Evolutionary conservation across 306 rosid genomes (phyloP), one percentile per base, ranked within the genome.

Genomic region (Mimosa pudica): DNA sequence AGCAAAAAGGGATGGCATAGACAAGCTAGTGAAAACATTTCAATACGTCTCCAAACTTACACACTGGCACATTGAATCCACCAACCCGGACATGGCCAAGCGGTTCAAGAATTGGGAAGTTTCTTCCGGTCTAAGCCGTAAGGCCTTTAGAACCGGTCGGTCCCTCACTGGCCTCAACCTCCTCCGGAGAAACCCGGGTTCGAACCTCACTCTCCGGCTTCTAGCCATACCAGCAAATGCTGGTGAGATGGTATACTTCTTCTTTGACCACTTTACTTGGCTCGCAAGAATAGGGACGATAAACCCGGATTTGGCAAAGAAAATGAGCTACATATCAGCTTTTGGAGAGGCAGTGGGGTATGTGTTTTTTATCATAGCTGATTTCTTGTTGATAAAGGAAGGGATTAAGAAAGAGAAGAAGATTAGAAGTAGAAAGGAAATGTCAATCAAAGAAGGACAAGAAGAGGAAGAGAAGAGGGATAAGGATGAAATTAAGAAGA

Each of bases 1-100:
- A 48, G 98, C 98, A 32, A 95, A 95, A 82, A 82, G 98, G 85
- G 98, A 95, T 71, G 97, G 98, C 73, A 92, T 92, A n/a, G 98
- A 95, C 96, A 95, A 95, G 89, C 96, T 95, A 8, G 98, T 95
- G 47, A 95, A 95, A 88, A 93, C 98, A 16, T 92, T 95, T 79
- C 98, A 95, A 49, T 92, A 92, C 32, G 94, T 91, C 51, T 91
- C 98, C 41, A 95, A 95, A 90, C 89, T 95, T 7, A 92, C 84
- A n/a, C 85, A 93, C 85, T 92, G 92, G 94, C 92, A 82, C 11
- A 84, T 78, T 13, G 98, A 91, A 83, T 14, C 85, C 58, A 83
- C 89, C 1, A 71, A 80, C 36, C 97, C 92, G 0, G 81, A 84
- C 35, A 61, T 81, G 0, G 89, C 98, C 0, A 82, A 82, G 47